Evolutionary conservation across 345 rosid species (phyloP), one percentile per base, ranked within the genome.

Genomic region (Cochlearia excelsa): DNA sequence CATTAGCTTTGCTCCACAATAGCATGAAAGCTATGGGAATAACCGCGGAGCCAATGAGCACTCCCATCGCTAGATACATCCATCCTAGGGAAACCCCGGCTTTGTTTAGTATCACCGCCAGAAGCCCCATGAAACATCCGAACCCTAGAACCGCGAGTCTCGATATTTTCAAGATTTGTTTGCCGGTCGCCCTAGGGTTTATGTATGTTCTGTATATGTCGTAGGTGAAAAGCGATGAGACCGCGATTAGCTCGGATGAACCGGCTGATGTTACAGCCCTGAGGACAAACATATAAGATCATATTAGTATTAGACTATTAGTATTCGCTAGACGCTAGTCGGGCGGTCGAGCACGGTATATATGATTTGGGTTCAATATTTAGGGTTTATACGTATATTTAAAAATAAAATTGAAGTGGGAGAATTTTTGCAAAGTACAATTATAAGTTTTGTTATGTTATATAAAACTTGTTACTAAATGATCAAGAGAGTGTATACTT

Each of bases 191-290:
- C 3, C 72, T 72, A 9, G 90, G 95, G 62, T 88, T 91, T 78
- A 91, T 83, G 73, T 91, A 91, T 3, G 95, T 79, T 11, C 95
- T 85, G 76, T 91, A 91, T 54, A 91, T 84, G 61, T 91, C 95
- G 39, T 86, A 88, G 1, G 98, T 88, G 81, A 90, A 84, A 5
- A 91, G 67, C 0, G 95, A 88, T n/a, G 98, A 92, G 26, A 92
- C 93, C 0, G 96, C 95, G 26, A 92, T 92, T 9, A 92, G 75
- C 76, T 86, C 98, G 0, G 95, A 81, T 1, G 96, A 91, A 47
- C 96, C 96, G 29, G 96, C 92, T 1, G 98, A 91, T 55, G 96
- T 91, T 77, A 91, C 96, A 4, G 96, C 98, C 98, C 98, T 92
- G 77, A 26, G 26, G n/a, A 39, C 4, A 28, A 55, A 16, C 23